Evolutionary conservation across 768 basidiomycete genomes (phyloP).

Genomic region (Tylopilus sp.): DNA sequence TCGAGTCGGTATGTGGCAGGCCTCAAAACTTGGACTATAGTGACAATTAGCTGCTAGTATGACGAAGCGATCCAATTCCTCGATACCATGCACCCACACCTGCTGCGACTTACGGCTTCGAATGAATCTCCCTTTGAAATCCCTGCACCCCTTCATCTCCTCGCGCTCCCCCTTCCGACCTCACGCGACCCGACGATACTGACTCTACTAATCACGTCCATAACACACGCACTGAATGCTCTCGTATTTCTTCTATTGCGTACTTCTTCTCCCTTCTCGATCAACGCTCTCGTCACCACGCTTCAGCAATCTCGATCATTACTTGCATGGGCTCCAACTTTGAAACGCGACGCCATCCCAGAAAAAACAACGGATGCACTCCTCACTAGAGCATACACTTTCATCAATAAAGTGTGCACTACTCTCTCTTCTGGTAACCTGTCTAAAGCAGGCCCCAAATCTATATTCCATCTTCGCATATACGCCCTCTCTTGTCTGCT

Average conservation of each 20-base stretch:
- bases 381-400: constrained; percentile 57
- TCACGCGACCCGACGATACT: constrained; percentile 35
- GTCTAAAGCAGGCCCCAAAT: constrained; percentile 12
- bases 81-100: constrained; percentile 41
- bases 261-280: constrained; percentile 17
- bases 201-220: constrained; percentile 57
- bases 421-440: constrained; percentile 30
- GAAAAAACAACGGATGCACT: constrained; percentile 54
- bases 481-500: constrained; percentile 46
- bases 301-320: constrained; percentile 37
- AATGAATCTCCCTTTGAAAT: not conserved
- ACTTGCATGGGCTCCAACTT: constrained; percentile 50
- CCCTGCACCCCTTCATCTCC: constrained; percentile 21
- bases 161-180: constrained; percentile 44
- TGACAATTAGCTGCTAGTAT: constrained; percentile 38
- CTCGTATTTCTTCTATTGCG: constrained; percentile 29
- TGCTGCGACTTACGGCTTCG: constrained; percentile 24
- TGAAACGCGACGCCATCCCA: constrained; percentile 36
- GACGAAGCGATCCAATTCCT: constrained; percentile 47
- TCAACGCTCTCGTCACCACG: constrained; percentile 25
- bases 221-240: constrained; percentile 50
- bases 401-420: constrained; percentile 36
- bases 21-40: not conserved
- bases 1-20: constrained; percentile 62
- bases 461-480: constrained; percentile 38